phyloP scores from a whole-genome alignment of 306 rosid genomes.

The Pyrus communis region DNA sequence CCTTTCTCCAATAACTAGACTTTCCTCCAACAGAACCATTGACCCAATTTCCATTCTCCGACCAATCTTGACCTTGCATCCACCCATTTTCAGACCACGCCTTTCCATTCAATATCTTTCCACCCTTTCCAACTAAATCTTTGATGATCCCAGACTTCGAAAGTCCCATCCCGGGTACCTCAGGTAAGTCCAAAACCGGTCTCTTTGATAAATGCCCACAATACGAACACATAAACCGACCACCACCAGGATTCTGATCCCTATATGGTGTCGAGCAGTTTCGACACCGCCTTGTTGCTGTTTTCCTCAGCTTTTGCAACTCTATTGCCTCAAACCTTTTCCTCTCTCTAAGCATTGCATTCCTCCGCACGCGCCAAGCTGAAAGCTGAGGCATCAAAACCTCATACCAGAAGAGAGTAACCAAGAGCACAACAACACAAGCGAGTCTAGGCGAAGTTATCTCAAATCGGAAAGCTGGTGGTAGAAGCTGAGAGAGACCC shows the following conservation, averaged over 20 bases:
- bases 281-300: constrained; percentile 83
- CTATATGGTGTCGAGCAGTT: constrained; percentile 87
- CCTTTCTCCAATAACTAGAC: constrained; percentile 59
- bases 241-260: constrained; percentile 98
- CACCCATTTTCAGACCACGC: constrained; percentile 92
- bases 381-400: constrained; percentile 97
- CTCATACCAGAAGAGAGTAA: constrained; percentile 99
- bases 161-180: constrained; percentile 59
- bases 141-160: constrained; percentile 64
- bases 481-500: constrained; percentile 98
- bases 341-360: constrained; percentile 74
- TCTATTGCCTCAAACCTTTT: constrained; percentile 87
- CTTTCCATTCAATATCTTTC: constrained; percentile 78
- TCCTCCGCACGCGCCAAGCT: constrained; percentile 83
- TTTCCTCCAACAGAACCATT: constrained; percentile 57
- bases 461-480: constrained; percentile 93
- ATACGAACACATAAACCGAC: constrained; percentile 91
- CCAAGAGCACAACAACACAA: constrained; percentile 84
- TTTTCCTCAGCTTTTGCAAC: constrained; percentile 81
- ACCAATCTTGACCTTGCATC: constrained; percentile 85
- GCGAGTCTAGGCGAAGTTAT: constrained; percentile 92
- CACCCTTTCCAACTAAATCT: constrained; percentile 81
- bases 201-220: constrained; percentile 94
- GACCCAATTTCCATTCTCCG: constrained; percentile 81
- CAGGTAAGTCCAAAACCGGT: constrained; percentile 89